These are phyloP conservation scores for Fistulifera pelliculosa DNA, from an alignment of 108 stramenopile genomes.

Conservation along the genomic window DNA sequence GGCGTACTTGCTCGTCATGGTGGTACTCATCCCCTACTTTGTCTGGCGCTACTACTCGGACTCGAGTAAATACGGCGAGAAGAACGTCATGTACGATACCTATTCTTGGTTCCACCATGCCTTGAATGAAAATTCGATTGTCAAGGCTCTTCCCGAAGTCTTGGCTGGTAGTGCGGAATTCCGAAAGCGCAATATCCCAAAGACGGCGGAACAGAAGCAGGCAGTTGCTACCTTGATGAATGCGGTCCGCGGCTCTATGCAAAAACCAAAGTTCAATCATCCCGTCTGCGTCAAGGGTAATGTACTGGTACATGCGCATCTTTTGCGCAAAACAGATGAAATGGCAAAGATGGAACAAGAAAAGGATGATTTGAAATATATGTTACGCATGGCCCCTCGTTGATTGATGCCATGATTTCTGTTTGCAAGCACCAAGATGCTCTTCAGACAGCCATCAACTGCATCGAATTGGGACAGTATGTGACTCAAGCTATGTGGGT, in stretches of 20 bases:
- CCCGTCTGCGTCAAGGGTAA: slow-evolving; percentile 88
- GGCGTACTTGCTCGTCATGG: slow-evolving; percentile 93
- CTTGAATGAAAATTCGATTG: slow-evolving; percentile 63
- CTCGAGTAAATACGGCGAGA: slow-evolving; percentile 93
- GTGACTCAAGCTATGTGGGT: slow-evolving; percentile 89
- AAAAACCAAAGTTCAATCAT: slow-evolving; percentile 86
- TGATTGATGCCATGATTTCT: slow-evolving; percentile 96
- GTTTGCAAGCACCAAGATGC: slow-evolving; percentile 86
- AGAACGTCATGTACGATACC: slow-evolving; percentile 97
- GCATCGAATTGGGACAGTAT: slow-evolving; percentile 89
- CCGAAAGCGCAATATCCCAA: slow-evolving; percentile 73
- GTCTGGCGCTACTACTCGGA: slow-evolving; percentile 92
- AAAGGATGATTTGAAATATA: slow-evolving; percentile 69
- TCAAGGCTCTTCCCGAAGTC: slow-evolving; percentile 74
- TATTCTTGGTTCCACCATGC: slow-evolving; percentile 91
- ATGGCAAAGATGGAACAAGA: slow-evolving; percentile 16
- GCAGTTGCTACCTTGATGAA: slow-evolving; percentile 47
- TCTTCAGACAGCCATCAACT: slow-evolving; percentile 72
- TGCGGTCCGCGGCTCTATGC: slow-evolving; percentile 62
- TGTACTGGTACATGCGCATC: slow-evolving; percentile 89
- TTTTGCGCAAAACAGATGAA: slow-evolving; percentile 51
- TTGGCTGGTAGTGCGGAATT: slow-evolving; percentile 86
- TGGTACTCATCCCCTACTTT: slow-evolving; percentile 86
- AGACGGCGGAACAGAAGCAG: slow-evolving; percentile 43
- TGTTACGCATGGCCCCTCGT: slow-evolving; percentile 73